These are phyloP conservation scores for Grosmannia huntii DNA, from an alignment of 2,329 filamentous ascomycete genomes.

Conservation along the genomic window DNA sequence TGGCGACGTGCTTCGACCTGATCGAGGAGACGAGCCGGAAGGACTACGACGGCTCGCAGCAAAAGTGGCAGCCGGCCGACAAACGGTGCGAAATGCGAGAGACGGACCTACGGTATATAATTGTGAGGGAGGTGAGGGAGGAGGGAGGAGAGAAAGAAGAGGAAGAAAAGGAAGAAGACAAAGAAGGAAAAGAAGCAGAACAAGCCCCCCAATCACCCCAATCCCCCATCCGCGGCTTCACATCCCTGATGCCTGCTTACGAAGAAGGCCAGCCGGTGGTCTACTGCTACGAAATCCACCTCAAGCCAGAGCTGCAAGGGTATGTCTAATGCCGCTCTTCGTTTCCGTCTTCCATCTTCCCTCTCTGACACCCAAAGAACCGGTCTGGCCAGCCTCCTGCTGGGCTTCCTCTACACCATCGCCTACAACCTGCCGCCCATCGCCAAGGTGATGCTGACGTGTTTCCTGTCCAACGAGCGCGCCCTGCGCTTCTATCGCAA, in stretches of 20 bases:
- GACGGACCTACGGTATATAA: constrained; percentile 53
- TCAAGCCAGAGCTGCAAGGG: constrained; percentile 42
- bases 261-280: constrained; percentile 54
- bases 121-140: constrained; percentile 27
- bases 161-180: background rate
- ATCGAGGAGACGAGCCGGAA: constrained; percentile 50
- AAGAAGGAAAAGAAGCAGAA: background rate
- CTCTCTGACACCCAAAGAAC: constrained; percentile 28
- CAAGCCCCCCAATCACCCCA: background rate
- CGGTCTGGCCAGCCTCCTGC: constrained; percentile 48
- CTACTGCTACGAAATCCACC: constrained; percentile 71
- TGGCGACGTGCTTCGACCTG: constrained; percentile 40
- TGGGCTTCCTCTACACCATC: constrained; percentile 40
- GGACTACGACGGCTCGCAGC: constrained; percentile 50
- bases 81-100: constrained; percentile 60
- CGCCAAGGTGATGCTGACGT: constrained; percentile 61
- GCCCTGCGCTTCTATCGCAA: constrained; percentile 49
- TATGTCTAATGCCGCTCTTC: constrained; percentile 20
- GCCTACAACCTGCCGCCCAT: constrained; percentile 41
- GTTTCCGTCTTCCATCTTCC: background rate
- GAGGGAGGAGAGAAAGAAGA: background rate
- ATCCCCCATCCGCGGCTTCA: constrained; percentile 36
- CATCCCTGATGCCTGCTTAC: constrained; percentile 59
- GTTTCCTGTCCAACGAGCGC: constrained; percentile 48
- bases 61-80: constrained; percentile 47